Percentiles rank a stretch among this genome's conserved stretches.
Evolutionary conservation across 805 yeast genomes (phyloP).

Genomic region (Lachancea mirantina): DNA sequence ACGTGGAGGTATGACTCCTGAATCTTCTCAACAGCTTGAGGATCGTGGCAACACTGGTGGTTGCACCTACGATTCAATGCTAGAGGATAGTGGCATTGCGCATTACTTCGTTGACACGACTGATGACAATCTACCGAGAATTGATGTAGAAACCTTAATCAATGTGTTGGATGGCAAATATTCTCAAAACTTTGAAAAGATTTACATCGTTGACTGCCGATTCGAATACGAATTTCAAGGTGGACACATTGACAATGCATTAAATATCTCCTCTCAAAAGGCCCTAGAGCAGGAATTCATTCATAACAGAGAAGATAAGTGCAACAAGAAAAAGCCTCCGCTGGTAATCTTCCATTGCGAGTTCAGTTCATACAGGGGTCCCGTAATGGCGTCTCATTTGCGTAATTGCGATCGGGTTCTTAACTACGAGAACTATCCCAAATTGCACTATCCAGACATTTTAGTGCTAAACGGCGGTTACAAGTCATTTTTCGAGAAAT

Average conservation of each 20-base stretch:
- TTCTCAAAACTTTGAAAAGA: slow-evolving; percentile 45
- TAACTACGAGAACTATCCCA: slow-evolving; percentile 72
- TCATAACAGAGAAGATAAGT: slow-evolving; percentile 10
- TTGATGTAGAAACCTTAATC: slow-evolving; percentile 37
- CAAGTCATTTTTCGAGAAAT: slow-evolving; percentile 59
- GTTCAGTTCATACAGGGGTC: slow-evolving; percentile 90
- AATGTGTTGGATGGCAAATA: slow-evolving; percentile 34
- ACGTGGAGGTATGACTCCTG: slow-evolving; percentile 14
- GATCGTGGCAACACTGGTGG: slow-evolving; percentile 1
- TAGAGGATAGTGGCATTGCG: slow-evolving; percentile 53
- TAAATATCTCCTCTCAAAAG: slow-evolving; percentile 65
- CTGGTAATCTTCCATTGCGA: slow-evolving; percentile 89
- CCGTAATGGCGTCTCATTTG: slow-evolving; percentile 80
- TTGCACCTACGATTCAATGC: slow-evolving; percentile 45
- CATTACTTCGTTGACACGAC: slow-evolving; percentile 35
- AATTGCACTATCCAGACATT: slow-evolving; percentile 79
- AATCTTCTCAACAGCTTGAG: slow-evolving; percentile 17
- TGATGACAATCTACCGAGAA: slow-evolving; percentile 47
- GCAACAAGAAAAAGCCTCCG: slow-evolving; percentile 19
- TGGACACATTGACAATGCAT: slow-evolving; percentile 83
- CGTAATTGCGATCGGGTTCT: slow-evolving; percentile 73
- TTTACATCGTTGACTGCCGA: slow-evolving; percentile 74
- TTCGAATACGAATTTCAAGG: slow-evolving; percentile 89
- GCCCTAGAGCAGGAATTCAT: slow-evolving; percentile 57
- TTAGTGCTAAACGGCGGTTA: slow-evolving; percentile 89